phyloP scores from a whole-genome alignment of 805 yeast species.

The Huiozyma naganishii region DNA sequence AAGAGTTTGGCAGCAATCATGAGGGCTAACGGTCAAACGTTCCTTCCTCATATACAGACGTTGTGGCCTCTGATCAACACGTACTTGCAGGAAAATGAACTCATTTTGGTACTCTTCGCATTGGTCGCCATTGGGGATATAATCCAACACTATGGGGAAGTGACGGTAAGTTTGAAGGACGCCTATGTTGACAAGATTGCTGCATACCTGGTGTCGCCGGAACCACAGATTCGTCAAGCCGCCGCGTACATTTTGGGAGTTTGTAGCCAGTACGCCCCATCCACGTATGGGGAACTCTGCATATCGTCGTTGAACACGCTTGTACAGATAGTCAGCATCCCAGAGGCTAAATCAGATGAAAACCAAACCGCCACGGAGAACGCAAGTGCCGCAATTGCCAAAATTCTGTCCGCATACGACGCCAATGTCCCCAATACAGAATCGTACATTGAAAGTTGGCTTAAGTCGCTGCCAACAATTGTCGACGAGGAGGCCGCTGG shows the following conservation, averaged over 20 bases:
- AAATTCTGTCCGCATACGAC: constrained; percentile 60
- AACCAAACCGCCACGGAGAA: constrained; percentile 82
- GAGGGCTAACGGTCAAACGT: constrained; percentile 46
- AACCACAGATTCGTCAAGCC: constrained; percentile 73
- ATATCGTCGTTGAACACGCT: constrained; percentile 65
- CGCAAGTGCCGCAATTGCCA: constrained; percentile 73
- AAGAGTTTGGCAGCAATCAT: constrained; percentile 63
- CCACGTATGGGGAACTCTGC: constrained; percentile 48
- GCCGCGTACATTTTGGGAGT: constrained; percentile 78
- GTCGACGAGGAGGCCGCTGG: constrained; percentile 87
- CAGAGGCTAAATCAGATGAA: constrained; percentile 80
- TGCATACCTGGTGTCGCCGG: constrained; percentile 54
- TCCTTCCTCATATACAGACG: constrained; percentile 53
- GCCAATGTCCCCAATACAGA: constrained; percentile 49
- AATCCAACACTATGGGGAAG: constrained; percentile 67
- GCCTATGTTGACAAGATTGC: constrained; percentile 53
- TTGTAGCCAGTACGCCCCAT: constrained; percentile 75
- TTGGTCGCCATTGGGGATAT: constrained; percentile 71
- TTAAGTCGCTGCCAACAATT: constrained; percentile 67
- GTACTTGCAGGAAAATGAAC: constrained; percentile 54
- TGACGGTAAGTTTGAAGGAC: constrained; percentile 53
- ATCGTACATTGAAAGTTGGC: constrained; percentile 62
- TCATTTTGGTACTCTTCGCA: constrained; percentile 65
- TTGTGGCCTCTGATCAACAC: constrained; percentile 50
- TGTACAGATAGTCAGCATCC: constrained; percentile 58